phyloP scores from a whole-genome alignment of 2,329 filamentous ascomycete genomes.

The Chrysosporium queenslandicum region DNA sequence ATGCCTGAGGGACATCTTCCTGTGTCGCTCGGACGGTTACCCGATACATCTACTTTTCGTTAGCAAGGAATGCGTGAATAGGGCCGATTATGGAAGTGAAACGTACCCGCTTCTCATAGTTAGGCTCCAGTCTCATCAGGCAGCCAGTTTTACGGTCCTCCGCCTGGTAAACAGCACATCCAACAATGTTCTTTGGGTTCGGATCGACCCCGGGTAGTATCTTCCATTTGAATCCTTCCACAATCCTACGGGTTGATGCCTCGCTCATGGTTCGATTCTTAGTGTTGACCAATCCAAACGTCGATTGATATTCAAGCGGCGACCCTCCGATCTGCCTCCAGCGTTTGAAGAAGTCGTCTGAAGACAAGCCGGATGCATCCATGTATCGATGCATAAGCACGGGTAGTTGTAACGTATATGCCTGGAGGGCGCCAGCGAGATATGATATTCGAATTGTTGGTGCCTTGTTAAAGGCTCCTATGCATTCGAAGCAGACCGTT shows the following conservation, averaged over 20 bases:
- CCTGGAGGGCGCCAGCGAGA: conserved; percentile 84
- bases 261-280: conserved; percentile 57
- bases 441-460: conserved; percentile 93
- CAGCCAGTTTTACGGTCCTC: conserved; percentile 89
- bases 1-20: conserved; percentile 67
- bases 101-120: conserved; percentile 79
- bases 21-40: conserved; percentile 90
- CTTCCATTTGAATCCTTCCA: conserved; percentile 84
- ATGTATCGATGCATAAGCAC: conserved; percentile 91
- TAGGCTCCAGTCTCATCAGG: conserved; percentile 85
- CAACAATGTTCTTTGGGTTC: conserved; percentile 87
- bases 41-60: conserved; percentile 67
- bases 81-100: not conserved
- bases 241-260: conserved; percentile 58
- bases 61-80: conserved; percentile 10
- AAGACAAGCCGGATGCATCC: conserved; percentile 74
- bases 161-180: conserved; percentile 65
- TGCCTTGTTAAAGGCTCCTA: conserved; percentile 66
- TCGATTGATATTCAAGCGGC: conserved; percentile 75
- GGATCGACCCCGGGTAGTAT: conserved; percentile 78
- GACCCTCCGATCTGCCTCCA: conserved; percentile 96
- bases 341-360: conserved; percentile 95
- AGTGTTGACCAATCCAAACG: conserved; percentile 58
- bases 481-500: conserved; percentile 87
- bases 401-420: conserved; percentile 80